Conservation (phyloP, 1,139 yeast species). For the Pichia sp. region DNA sequence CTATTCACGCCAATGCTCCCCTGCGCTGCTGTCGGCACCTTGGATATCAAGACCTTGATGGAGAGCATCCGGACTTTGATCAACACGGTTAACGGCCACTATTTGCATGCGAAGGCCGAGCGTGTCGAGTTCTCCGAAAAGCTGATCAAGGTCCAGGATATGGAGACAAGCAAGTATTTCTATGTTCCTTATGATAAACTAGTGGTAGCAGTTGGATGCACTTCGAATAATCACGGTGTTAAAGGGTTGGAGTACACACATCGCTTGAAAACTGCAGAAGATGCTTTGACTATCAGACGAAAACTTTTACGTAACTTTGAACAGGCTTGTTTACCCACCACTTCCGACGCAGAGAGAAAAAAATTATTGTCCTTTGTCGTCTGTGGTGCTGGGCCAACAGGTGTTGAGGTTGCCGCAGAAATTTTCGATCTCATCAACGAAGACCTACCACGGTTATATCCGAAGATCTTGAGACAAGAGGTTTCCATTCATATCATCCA, state of each 20-base stretch:
- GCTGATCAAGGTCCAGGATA: constrained; percentile 43
- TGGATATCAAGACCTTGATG: constrained; percentile 49
- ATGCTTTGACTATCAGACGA: constrained; percentile 53
- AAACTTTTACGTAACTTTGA: constrained; percentile 52
- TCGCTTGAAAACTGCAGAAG: constrained; percentile 60
- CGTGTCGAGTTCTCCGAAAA: constrained; percentile 48
- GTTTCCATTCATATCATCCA: constrained; percentile 61
- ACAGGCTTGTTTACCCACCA: constrained; percentile 57
- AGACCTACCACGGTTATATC: constrained; percentile 50
- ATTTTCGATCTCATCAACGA: constrained; percentile 57
- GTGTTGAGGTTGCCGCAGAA: constrained; percentile 67
- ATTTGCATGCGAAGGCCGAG: constrained; percentile 53
- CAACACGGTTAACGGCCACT: constrained; percentile 47
- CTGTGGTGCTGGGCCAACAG: constrained; percentile 72
- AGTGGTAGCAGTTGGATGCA: constrained; percentile 61
- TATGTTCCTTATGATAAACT: constrained; percentile 63
- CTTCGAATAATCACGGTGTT: constrained; percentile 62
- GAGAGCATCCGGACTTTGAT: constrained; percentile 56
- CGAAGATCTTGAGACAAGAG: constrained; percentile 53
- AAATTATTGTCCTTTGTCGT: constrained; percentile 56
- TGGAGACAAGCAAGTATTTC: constrained; percentile 40
- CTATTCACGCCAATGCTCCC: constrained; percentile 57
- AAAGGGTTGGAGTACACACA: constrained; percentile 56
- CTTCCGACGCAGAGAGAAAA: constrained; percentile 54
- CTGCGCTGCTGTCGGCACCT: constrained; percentile 59